Base-by-base conservation (phyloP, 257 asterid species). In the Solanum virginianum region DNA sequence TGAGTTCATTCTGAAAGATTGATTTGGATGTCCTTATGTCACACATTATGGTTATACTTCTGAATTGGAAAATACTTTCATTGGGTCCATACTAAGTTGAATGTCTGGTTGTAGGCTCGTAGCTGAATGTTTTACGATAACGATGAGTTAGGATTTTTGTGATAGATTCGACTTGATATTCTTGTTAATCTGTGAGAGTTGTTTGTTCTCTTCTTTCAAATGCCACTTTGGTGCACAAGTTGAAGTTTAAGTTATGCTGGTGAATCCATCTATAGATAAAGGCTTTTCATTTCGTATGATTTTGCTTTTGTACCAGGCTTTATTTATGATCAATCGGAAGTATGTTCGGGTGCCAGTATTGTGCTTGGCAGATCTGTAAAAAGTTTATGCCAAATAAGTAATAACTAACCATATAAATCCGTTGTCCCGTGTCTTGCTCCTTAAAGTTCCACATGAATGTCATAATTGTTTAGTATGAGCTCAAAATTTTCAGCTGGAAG, bases 1-100 rank as follows among this genome's bases (percentile, higher is more conserved):
- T 94, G 62, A 89, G 99, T 91, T 89, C 87, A 45, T 56, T 20
- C 39, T 66, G n/a, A 39, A 32, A 57, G 65, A 20, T 57, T 57
- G 26, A 20, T 57, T 57, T 20, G 20, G 26, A 39, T 16, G 62
- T 80, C n/a, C 14, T 49, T 43, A 24, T 53, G 11, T 7, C 32
- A 56, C 53, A 69, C 41, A n/a, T 36, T 41, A 71, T 74, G 81
- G 4, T 47, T 47, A 16, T 74, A 2, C 47, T 47, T 74, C 2
- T 47, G 57, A 74, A 47, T 74, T 74, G 60, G 60, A 74, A 74
- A 57, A 20, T 57, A 24, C 13, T 20, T 57, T 57, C 65, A 57
- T 57, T 57, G 65, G 9, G 65, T 57, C 4, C 12, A 57, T 57
- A 57, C 63, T 18, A 57, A 57, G 63, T 57, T 57, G 20, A 57